Evolutionary conservation across 495 filamentous ascomycete species (phyloP).

Genomic region (Parathielavia hyrcaniae): DNA sequence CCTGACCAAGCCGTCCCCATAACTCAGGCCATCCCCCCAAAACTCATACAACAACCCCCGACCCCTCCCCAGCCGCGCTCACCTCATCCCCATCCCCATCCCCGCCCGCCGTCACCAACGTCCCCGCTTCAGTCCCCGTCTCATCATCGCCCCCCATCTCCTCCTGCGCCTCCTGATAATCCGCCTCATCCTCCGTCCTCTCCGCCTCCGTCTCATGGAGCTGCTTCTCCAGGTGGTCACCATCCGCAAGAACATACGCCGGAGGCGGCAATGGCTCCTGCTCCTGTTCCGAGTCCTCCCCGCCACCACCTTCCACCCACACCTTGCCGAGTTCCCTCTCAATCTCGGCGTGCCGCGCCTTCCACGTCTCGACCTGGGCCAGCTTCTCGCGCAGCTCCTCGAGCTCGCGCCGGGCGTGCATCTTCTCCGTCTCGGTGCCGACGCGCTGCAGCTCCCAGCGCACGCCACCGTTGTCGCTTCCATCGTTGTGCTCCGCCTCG

Average conservation of each 20-base stretch:
- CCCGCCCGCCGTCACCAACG: not conserved
- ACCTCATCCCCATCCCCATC: not conserved
- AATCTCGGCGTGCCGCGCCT: conserved; percentile 69
- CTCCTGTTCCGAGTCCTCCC: conserved; percentile 33
- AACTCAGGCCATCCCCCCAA: not conserved
- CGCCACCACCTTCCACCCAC: conserved; percentile 48
- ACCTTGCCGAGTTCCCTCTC: conserved; percentile 49
- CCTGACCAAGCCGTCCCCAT: not conserved
- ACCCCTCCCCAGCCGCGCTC: conserved; percentile 1
- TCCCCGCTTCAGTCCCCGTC: not conserved
- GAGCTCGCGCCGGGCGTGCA: conserved; percentile 82
- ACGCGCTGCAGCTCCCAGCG: conserved; percentile 90
- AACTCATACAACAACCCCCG: conserved; percentile 2
- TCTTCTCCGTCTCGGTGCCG: conserved; percentile 85
- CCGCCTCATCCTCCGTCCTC: conserved; percentile 8
- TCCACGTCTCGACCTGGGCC: conserved; percentile 76
- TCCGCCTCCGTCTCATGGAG: not conserved
- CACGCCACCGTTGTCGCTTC: conserved; percentile 29
- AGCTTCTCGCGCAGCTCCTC: conserved; percentile 73
- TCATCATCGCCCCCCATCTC: conserved; percentile 6
- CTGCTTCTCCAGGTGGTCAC: not conserved
- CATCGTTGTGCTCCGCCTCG: conserved; percentile 47
- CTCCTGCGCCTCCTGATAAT: conserved; percentile 12
- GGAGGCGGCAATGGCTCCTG: not conserved
- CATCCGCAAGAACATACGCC: not conserved